phyloP scores from a whole-genome alignment of 73 alveolate genomes.

The Stentor coeruleus region DNA sequence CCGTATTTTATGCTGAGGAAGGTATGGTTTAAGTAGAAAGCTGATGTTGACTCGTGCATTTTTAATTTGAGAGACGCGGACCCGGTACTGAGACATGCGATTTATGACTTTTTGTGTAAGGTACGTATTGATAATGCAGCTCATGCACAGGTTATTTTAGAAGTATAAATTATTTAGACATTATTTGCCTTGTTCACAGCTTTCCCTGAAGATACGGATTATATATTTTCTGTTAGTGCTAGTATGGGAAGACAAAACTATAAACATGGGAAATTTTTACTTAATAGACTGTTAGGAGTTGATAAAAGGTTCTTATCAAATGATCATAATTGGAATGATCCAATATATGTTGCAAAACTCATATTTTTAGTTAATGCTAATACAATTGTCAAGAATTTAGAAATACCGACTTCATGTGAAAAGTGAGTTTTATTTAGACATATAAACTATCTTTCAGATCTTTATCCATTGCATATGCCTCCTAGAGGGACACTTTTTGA shows the following conservation, averaged over 20 bases:
- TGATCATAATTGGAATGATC: slow-evolving; percentile 22
- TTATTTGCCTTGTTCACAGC: background rate
- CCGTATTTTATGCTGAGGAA: slow-evolving; percentile 21
- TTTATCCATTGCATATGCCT: slow-evolving; percentile 15
- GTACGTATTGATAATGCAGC: slow-evolving; percentile 16
- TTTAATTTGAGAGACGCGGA: slow-evolving; percentile 18
- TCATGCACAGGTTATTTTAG: background rate
- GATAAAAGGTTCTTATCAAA: slow-evolving; percentile 22
- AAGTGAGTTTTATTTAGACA: background rate
- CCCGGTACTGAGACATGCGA: slow-evolving; percentile 24
- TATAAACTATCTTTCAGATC: background rate
- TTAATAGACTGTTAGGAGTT: background rate
- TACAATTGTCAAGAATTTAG: background rate
- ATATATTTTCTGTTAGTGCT: background rate
- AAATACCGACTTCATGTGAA: slow-evolving; percentile 23
- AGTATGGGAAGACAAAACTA: slow-evolving; percentile 16
- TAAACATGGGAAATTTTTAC: slow-evolving; percentile 17
- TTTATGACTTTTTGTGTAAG: slow-evolving; percentile 21
- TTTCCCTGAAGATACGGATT: slow-evolving; percentile 21
- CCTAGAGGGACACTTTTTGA: background rate
- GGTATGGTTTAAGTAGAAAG: slow-evolving; percentile 10
- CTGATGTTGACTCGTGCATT: slow-evolving; percentile 28
- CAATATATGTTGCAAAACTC: background rate
- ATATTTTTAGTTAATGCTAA: slow-evolving; percentile 14
- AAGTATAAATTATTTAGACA: background rate